Evolutionary conservation across 1,139 yeast genomes (phyloP).

Genomic region (Protomyces inouyei): DNA sequence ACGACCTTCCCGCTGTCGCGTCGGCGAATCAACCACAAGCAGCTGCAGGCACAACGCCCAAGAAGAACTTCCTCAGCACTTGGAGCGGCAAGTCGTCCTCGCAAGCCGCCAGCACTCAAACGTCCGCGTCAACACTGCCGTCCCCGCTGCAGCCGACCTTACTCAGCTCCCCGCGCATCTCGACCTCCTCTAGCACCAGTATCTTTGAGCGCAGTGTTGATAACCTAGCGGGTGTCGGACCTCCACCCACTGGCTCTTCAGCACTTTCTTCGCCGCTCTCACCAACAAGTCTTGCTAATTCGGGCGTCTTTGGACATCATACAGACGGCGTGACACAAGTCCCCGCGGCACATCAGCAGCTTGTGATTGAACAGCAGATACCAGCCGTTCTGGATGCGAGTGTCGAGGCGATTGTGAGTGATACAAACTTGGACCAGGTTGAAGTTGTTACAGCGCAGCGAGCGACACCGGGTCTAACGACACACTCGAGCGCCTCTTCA

Average conservation of each 20-base stretch:
- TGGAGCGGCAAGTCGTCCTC: neutral
- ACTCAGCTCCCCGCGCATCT: constrained; percentile 10
- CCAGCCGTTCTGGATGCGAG: constrained; percentile 29
- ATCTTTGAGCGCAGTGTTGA: constrained; percentile 22
- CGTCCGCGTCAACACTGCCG: neutral
- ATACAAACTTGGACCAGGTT: constrained; percentile 24
- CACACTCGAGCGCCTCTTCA: neutral
- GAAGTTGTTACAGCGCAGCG: constrained; percentile 18
- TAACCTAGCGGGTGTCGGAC: neutral
- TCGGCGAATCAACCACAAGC: neutral
- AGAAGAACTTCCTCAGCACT: neutral
- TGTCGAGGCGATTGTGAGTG: constrained; percentile 26
- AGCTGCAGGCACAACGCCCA: neutral
- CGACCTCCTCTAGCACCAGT: constrained; percentile 18
- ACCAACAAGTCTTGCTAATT: neutral
- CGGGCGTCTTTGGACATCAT: neutral
- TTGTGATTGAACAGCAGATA: constrained; percentile 25
- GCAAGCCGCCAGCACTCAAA: neutral
- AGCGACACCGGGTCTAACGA: constrained; percentile 3
- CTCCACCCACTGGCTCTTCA: neutral
- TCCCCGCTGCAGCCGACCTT: constrained; percentile 11
- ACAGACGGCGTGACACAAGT: neutral
- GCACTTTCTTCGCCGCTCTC: neutral
- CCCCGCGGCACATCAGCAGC: constrained; percentile 14
- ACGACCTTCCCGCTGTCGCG: neutral